These are phyloP conservation scores for Monosporozyma unispora DNA, from an alignment of 805 yeast species.

Conservation along the genomic window DNA sequence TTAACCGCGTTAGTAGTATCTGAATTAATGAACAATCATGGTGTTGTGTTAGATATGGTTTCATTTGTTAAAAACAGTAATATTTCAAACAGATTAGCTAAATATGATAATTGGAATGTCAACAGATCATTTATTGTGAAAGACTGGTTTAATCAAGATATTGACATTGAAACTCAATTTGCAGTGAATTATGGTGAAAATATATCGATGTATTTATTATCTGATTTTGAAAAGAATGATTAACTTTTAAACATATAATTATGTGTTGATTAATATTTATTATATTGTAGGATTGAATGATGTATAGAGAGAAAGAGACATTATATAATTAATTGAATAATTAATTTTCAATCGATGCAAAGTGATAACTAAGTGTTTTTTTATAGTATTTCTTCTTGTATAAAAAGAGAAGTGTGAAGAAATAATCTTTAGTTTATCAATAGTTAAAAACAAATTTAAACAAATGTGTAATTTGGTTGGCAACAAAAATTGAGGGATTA, in stretches of 20 bases:
- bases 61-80: constrained; percentile 58
- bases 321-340: background rate
- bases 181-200: constrained; percentile 63
- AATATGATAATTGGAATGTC: constrained; percentile 53
- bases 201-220: constrained; percentile 47
- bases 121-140: constrained; percentile 64
- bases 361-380: background rate
- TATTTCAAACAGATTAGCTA: background rate
- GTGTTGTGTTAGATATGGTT: constrained; percentile 72
- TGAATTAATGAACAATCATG: constrained; percentile 70
- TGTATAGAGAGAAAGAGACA: background rate
- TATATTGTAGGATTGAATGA: background rate
- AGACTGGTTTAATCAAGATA: constrained; percentile 43
- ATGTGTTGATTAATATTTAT: background rate
- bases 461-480: background rate
- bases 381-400: background rate
- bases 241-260: background rate
- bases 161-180: constrained; percentile 36
- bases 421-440: no score
- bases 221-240: constrained; percentile 38
- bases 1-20: constrained; percentile 78
- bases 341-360: background rate
- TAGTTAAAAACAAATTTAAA: background rate
- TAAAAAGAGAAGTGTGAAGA: background rate
- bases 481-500: no score